Conservation (phyloP, 2,329 filamentous ascomycete genomes). For the Diaporthe aspalathi region DNA sequence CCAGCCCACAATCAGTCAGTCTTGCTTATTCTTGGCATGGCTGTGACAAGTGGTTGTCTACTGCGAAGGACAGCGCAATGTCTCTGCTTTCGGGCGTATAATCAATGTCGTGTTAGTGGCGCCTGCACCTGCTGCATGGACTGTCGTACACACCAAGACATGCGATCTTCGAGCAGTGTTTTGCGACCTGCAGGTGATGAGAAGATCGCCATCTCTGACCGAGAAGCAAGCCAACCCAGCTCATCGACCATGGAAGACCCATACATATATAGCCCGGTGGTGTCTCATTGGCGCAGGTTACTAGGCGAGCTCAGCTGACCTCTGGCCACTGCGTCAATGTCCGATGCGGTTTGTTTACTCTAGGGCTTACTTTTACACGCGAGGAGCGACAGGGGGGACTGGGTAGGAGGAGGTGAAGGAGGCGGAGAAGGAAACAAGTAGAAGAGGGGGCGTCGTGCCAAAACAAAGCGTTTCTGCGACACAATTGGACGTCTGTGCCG, state of each 20-base stretch:
- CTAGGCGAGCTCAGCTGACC: constrained; percentile 26
- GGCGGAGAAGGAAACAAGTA: background rate
- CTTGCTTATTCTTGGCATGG: background rate
- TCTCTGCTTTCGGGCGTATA: constrained; percentile 12
- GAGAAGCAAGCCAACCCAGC: background rate
- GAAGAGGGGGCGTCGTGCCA: constrained; percentile 23
- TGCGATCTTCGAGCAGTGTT: background rate
- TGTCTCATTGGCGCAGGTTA: background rate
- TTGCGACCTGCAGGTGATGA: background rate
- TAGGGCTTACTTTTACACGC: constrained; percentile 16
- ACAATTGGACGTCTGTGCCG: constrained; percentile 25
- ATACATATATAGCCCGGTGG: background rate
- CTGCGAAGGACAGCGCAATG: background rate
- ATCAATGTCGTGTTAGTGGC: background rate
- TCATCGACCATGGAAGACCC: no score
- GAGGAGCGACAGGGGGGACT: no score
- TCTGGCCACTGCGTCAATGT: constrained; percentile 17
- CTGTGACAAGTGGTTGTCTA: background rate
- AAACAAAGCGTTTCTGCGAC: constrained; percentile 18
- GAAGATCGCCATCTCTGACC: background rate
- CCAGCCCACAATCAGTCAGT: background rate
- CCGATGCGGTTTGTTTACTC: constrained; percentile 21
- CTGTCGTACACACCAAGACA: background rate
- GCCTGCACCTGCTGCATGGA: background rate
- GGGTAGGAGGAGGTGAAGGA: no score